Evolutionary conservation across 352 stramenopile species (phyloP), one percentile per base, ranked within the genome.

Genomic region (Globisporangium echinulatum): DNA sequence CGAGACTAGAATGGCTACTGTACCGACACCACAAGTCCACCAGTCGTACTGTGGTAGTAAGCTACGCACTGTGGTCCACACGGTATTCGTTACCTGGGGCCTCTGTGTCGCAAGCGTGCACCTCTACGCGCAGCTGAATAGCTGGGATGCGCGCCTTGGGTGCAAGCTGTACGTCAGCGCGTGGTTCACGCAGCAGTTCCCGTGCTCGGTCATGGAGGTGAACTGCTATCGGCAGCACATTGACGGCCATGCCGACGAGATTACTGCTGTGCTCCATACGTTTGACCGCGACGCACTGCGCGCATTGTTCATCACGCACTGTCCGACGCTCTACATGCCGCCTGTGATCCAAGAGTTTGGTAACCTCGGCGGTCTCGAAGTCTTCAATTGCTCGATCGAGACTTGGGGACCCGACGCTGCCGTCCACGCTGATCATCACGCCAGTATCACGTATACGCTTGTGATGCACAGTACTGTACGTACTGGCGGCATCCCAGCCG

Each of bases 231-330:
- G 52, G 14, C 43, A 56, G 9, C 55, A 54, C 5, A 33, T 52
- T 19, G 10, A 15, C 9, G 60, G 64, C 7, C 25, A 25, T 6
- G 42, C 25, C 9, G 54, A 42, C 3, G 37, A 59, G 13, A 58
- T 70, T 14, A 6, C 42, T 0, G 1, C 37, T n/a, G 33, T 49
- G 9, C 52, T 67, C n/a, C 1, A 37, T n/a, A 17, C 52, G 3
- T 48, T 71, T 2, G 52, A 68, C 13, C 43, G 46, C 25, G 5
- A 53, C 7, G 19, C 40, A 15, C 43, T 68, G 17, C 38, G 44
- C 11, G n/a, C 58, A 38, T 19, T 58, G 39, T 19, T 43, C 33
- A 44, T 59, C 54, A 67, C 55, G 6, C 64, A 70, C 43, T 70
- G 60, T 25, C 52, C 61, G 1, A 52, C 48, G 7, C 38, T 71